phyloP scores from a whole-genome alignment of 2,329 filamentous ascomycete genomes.

The Trichoderma sp. region DNA sequence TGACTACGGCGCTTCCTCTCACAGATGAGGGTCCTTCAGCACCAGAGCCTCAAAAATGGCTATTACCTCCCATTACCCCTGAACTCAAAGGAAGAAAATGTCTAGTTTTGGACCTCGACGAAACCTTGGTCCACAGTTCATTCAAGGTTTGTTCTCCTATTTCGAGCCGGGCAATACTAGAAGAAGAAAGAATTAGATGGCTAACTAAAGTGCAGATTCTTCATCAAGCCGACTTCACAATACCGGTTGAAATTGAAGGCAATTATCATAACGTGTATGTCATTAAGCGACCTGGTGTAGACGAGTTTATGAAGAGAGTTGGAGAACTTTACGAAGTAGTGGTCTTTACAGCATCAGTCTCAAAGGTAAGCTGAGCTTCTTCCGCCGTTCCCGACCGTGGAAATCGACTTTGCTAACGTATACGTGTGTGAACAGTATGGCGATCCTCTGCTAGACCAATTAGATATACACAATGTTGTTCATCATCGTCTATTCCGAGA shows the following conservation, averaged over 20 bases:
- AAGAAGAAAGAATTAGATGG: background rate
- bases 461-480: slow-evolving; percentile 95
- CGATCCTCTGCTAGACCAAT: slow-evolving; percentile 89
- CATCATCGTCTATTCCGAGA: slow-evolving; percentile 96
- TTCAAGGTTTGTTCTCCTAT: slow-evolving; percentile 70
- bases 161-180: background rate
- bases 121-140: slow-evolving; percentile 96
- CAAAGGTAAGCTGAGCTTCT: slow-evolving; percentile 62
- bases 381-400: too few relatives aligned
- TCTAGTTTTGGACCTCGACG: slow-evolving; percentile 89
- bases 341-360: slow-evolving; percentile 96
- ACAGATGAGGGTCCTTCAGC: slow-evolving; percentile 43
- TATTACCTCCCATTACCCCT: slow-evolving; percentile 78
- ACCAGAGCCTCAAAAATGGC: slow-evolving; percentile 55
- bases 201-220: slow-evolving; percentile 63
- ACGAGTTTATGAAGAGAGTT: slow-evolving; percentile 98
- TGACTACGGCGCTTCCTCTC: slow-evolving; percentile 39
- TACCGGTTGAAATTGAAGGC: slow-evolving; percentile 97
- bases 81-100: slow-evolving; percentile 88
- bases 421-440: slow-evolving; percentile 64
- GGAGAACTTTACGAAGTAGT: slow-evolving; percentile 98
- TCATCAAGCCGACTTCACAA: slow-evolving; percentile 97
- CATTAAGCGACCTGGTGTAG: slow-evolving; percentile 97
- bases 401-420: background rate
- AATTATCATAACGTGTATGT: slow-evolving; percentile 99